Percentiles rank a stretch among this genome's conserved stretches.
Conservation (phyloP, 306 rosid species). For the Acmispon strigosus region DNA sequence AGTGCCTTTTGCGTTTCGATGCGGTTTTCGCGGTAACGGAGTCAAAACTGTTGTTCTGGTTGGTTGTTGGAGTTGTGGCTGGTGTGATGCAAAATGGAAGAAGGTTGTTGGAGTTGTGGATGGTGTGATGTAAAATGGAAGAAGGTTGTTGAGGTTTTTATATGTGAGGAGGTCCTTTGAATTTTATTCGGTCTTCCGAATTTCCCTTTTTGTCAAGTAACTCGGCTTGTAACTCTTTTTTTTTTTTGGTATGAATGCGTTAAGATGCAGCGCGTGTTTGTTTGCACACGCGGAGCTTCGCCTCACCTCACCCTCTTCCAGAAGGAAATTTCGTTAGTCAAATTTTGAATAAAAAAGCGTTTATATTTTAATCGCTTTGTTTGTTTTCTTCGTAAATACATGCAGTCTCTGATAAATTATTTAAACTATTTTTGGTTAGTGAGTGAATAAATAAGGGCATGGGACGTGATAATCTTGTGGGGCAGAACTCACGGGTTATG, state of each 20-base stretch:
- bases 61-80: not conserved
- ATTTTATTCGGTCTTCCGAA: constrained; percentile 8
- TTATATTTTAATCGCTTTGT: too few relatives aligned
- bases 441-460: not conserved
- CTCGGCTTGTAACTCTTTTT: not conserved
- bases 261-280: constrained; percentile 24
- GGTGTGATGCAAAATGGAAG: not conserved
- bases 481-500: constrained; percentile 4
- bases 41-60: not conserved
- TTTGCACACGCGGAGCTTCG: not conserved
- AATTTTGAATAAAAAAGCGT: too few relatives aligned
- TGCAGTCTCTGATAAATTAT: too few relatives aligned
- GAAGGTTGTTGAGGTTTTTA: not conserved
- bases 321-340: not conserved
- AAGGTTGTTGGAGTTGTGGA: not conserved
- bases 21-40: not conserved
- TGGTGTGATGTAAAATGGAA: not conserved
- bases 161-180: not conserved
- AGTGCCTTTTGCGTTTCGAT: not conserved
- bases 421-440: not conserved
- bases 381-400: too few relatives aligned
- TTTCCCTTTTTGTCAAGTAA: not conserved
- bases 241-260: not conserved
- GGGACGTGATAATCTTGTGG: not conserved
- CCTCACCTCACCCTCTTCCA: not conserved